Evolutionary conservation across 164 flowering plant species (phyloP).

Genomic region (Hamamelis virginiana): DNA sequence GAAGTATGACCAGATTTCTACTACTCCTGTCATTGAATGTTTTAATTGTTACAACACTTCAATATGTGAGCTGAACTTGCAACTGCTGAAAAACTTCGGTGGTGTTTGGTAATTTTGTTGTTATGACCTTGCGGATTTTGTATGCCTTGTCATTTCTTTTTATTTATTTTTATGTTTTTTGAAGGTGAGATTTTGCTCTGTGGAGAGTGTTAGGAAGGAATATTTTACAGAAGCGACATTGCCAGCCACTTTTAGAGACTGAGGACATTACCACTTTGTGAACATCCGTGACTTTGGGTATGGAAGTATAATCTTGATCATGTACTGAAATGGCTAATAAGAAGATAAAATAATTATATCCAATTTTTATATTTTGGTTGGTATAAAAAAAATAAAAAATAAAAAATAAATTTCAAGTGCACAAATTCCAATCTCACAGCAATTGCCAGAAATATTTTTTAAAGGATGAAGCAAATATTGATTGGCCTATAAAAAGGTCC

Average conservation of each 20-base stretch:
- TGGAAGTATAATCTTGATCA: background rate
- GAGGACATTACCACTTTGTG: conserved; percentile 7
- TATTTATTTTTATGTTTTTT: conserved; percentile 5
- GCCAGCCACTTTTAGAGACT: conserved; percentile 61
- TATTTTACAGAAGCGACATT: conserved; percentile 72
- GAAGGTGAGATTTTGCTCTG: conserved; percentile 80
- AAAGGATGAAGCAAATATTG: too few species aligned
- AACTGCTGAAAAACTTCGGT: background rate
- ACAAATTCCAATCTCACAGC: background rate
- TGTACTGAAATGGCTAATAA: conserved; percentile 1
- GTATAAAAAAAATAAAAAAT: background rate
- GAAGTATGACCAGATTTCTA: too few species aligned
- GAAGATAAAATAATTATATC: background rate
- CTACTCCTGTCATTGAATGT: too few species aligned
- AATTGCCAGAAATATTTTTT: background rate
- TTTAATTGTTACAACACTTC: background rate
- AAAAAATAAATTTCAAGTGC: too few species aligned
- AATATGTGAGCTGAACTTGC: background rate
- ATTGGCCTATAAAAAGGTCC: too few species aligned
- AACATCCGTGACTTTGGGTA: conserved; percentile 1
- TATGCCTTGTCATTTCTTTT: background rate
- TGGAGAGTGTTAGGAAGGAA: conserved; percentile 66
- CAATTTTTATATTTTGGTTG: background rate
- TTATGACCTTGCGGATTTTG: background rate
- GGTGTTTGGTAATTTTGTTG: background rate